Base-by-base conservation (phyloP, 1,139 yeast genomes). In the Pichia sp. region DNA sequence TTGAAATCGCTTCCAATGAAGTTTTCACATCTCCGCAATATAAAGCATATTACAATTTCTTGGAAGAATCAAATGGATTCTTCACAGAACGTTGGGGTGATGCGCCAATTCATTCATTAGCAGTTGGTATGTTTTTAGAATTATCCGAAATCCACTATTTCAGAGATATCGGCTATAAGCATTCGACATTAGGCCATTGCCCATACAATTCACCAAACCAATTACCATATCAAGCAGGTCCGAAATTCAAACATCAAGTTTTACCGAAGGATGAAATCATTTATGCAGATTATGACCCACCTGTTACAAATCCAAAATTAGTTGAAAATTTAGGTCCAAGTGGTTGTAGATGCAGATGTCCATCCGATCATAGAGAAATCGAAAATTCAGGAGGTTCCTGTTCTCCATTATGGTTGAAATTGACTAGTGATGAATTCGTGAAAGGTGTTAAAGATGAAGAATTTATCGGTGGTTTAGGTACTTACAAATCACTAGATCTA, bases 31-130 rank as follows among this genome's bases (percentile, higher is more conserved):
- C 86, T 20, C 74, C 77, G 12, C 65, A 72, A 22, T 90, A 90
- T 64, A 72, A 79, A 48, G 72, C 73, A 20, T 89, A 83, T 61
- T 87, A 85, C 62, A 67, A 81, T 33, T 79, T 73, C 54, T 67
- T 90, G 46, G 96, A 90, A 48, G 47, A 65, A 12, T 72, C 82
- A 12, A 89, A 91, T 10, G 97, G 97, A 0, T 90, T 90, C 61
- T 88, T 81, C 73, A 75, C 76, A 45, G 96, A 90, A 63, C 69
- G 96, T 60, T 90, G 96, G 96, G 97, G 97, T 1, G 97, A 90
- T 71, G 96, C 96, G 0, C 96, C 96, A 0, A 81, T 90, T 3
- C 97, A 89, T 64, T 84, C 96, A 2, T 68, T 90, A 20, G 97
- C 93, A 0, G 76, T 85, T 7, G 94, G 89, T 0, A 73, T 90